Evolutionary conservation across 2,329 filamentous ascomycete genomes (phyloP).

Genomic region (Ascochyta lentis): DNA sequence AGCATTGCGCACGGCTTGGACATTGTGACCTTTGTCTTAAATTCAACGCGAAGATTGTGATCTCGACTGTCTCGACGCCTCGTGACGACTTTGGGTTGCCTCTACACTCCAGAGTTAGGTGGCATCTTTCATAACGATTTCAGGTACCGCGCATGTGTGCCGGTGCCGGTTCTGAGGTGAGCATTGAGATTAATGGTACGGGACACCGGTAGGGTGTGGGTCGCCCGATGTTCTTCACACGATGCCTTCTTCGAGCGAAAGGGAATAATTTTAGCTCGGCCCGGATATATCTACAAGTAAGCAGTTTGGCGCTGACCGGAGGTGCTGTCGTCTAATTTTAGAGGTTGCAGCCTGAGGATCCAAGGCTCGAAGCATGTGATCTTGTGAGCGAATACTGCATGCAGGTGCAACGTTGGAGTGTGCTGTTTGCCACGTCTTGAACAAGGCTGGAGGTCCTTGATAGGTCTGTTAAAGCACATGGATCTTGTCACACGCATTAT

Average conservation of each 20-base stretch:
- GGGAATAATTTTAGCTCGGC: constrained; percentile 5
- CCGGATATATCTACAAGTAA: background rate
- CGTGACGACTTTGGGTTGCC: background rate
- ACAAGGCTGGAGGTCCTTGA: constrained; percentile 4
- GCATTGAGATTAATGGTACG: constrained; percentile 8
- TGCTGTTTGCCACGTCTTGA: constrained; percentile 6
- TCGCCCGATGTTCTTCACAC: background rate
- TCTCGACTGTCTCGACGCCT: background rate
- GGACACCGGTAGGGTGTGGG: constrained; percentile 5
- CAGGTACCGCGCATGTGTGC: constrained; percentile 7
- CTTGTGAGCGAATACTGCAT: constrained; percentile 8
- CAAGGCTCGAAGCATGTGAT: constrained; percentile 6
- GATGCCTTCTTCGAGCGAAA: constrained; percentile 8
- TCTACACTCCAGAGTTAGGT: background rate
- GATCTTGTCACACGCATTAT: background rate
- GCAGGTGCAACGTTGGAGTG: constrained; percentile 5
- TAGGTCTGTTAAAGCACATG: background rate
- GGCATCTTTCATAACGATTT: background rate
- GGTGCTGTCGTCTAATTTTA: constrained; percentile 11
- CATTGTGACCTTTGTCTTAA: constrained; percentile 1
- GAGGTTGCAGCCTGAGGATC: constrained; percentile 1
- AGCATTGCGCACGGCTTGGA: constrained; percentile 7
- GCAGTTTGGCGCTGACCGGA: constrained; percentile 1
- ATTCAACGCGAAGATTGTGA: background rate
- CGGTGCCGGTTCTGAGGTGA: constrained; percentile 9